Base-by-base conservation (phyloP, 2,329 filamentous ascomycete species). In the Fusarium cyanostomum region DNA sequence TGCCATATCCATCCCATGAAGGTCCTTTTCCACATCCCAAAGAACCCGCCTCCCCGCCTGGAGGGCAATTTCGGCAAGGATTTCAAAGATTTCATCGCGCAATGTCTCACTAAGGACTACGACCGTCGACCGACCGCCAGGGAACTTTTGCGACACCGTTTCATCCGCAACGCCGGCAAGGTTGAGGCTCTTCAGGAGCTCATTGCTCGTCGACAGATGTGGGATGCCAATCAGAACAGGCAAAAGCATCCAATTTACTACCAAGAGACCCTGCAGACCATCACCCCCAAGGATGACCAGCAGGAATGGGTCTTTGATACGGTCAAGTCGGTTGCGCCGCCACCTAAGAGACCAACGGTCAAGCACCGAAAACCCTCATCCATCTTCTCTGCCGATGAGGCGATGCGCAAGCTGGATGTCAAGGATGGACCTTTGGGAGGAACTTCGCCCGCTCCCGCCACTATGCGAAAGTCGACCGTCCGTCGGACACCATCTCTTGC, bases 301-400 rank as follows among this genome's bases (percentile, higher is more conserved):
- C 92, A 97, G 64, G 94, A 92, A 64, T 98, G 94, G 94, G 90
- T 96, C 3, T 98, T 98, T 73, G 94, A 97, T 72, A 98, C 94
- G 0, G 88, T 98, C 72, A 95, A 92, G 75, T 92, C 91, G 0
- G 81, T 89, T 28, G 83, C 70, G 1, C 75, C 73, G 4, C 75
- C 73, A 4, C 82, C 86, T 5, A 85, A 85, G 68, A 86, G 84
- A 34, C 77, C 80, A 12, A 80, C 80, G 0, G 78, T 82, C 51
- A 84, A 80, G 70, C 70, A 80, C 43, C 80, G 85, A 50, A 86
- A 86, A 57, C 80, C 85, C 5, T 87, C 85, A 1, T 82, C 84
- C 7, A 82, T 86, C 33, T 82, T 84, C 61, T 77, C 80, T 34
- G 82, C 82, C n/a, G 86, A 89, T 62, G 86, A 88, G 56, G 82